Evolutionary conservation across 371 early-diverging fungal species (phyloP), one percentile per base, ranked within the genome.

Genomic region (Rhizomucor miehei): DNA sequence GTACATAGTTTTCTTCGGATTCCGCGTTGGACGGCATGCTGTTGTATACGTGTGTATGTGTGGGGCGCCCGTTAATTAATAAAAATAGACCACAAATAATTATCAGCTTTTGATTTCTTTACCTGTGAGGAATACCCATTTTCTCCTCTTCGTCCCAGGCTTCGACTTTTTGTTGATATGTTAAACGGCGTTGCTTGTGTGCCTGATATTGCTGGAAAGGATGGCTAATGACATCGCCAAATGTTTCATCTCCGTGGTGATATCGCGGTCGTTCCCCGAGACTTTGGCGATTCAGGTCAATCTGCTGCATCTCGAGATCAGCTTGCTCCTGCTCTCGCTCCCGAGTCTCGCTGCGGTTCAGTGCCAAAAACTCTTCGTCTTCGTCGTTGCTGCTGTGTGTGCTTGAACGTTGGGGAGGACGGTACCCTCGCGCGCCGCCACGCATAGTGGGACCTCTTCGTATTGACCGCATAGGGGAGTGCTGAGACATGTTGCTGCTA

Each of bases 191-290:
- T 6, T 63, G 38, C 23, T 57, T 55, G 51, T 76, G 77, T 8
- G 68, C 77, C 21, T 66, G 48, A 10, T 63, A 57, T 49, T 77
- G 58, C 43, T 73, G 48, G 6, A 69, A 50, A 20, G 77, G 77
- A 51, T 77, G 71, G 12, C 58, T 47, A 9, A 77, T 47, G 9
- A 73, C 53, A 47, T 77, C 74, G 21, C 74, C 77, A 62, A 71
- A 71, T 12, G 77, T 77, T 23, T 77, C 74, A 9, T 71, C 66
- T 16, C 71, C 71, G 41, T 76, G 76, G 16, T 70, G 65, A 52
- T 73, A 76, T 0, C 41, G 11, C 9, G 64, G 64, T 8, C 35
- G 55, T 4, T 43, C 65, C 19, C 36, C 43, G 2, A 14, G n/a
- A 20, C 48, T 51, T 29, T 48, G 45, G 16, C 39, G 44, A 17